Evolutionary conservation across 495 filamentous ascomycete genomes (phyloP), one percentile per base, ranked within the genome.

Genomic region (Xylaria telfairii): DNA sequence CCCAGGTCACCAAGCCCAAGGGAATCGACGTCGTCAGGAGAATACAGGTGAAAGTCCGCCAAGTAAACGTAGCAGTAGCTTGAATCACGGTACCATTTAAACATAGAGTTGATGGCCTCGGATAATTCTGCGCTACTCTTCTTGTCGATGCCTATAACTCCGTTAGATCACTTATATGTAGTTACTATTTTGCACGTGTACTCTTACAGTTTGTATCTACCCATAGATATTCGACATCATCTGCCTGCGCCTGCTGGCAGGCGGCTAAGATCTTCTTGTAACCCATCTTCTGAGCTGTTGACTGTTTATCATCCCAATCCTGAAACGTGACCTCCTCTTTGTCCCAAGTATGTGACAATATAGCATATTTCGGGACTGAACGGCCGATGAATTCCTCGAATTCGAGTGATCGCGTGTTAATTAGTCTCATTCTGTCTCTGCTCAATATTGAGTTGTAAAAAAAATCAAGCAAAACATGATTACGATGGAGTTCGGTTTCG

Each of bases 261-360:
- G 65, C 47, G 9, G 30, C 34, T 1, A 60, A 1, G 9, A 60
- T 39, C n/a, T 60, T 60, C 56, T 39, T 37, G 56, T 60, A 60
- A 6, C 41, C 56, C 19, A 1, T 46, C n/a, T 71, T 74, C 47
- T 70, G 68, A 30, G 8, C 17, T 34, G n/a, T 15, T 28, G 41
- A 7, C n/a, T 21, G 19, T 39, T 12, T 24, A 34, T 51, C 39
- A 9, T 73, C 71, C 24, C 79, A 74, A 2, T 83, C 77, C 49
- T 78, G 71, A 19, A 80, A 76, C 1, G 63, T 66, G 0, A 80
- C 75, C 64, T 83, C 80, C 7, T 76, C 74, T 15, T 74, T 47
- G n/a, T 73, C 75, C 81, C 81, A 82, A 0, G 68, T 75, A 64
- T 82, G 81, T 0, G 80, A 82, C 3, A 82, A 56, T 19, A 82